Evolutionary conservation across 257 asterid species (phyloP).

Genomic region (Asclepias syriaca): DNA sequence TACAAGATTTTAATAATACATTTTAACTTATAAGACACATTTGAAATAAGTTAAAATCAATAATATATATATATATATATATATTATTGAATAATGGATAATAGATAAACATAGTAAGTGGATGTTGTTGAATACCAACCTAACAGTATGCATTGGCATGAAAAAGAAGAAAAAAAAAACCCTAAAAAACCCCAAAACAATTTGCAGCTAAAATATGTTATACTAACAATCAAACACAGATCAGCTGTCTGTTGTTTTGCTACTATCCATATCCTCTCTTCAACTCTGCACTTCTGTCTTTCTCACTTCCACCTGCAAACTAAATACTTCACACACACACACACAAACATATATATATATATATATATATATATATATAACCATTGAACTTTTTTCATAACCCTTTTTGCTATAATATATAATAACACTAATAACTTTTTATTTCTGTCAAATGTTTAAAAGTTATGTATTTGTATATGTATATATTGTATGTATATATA

Average conservation of each 20-base stretch:
- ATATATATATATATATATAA: too few relatives aligned
- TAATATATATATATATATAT: too few relatives aligned
- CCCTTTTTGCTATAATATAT: too few relatives aligned
- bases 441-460: too few relatives aligned
- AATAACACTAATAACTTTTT: too few relatives aligned
- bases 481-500: too few relatives aligned
- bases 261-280: not conserved
- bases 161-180: not conserved
- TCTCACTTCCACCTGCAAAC: not conserved
- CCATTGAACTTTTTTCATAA: too few relatives aligned
- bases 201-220: not conserved
- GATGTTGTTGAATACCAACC: conserved; percentile 19
- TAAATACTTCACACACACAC: too few relatives aligned
- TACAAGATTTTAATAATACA: too few relatives aligned
- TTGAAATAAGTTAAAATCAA: not conserved
- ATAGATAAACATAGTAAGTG: not conserved
- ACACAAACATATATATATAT: too few relatives aligned
- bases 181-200: not conserved
- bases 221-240: conserved; percentile 7
- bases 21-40: not conserved
- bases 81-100: too few relatives aligned
- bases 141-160: not conserved
- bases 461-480: too few relatives aligned
- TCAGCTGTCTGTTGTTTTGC: conserved; percentile 16
- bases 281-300: not conserved